These are phyloP conservation scores for Talaromyces sp. DNA, from an alignment of 2,329 filamentous ascomycete species.

Conservation along the genomic window DNA sequence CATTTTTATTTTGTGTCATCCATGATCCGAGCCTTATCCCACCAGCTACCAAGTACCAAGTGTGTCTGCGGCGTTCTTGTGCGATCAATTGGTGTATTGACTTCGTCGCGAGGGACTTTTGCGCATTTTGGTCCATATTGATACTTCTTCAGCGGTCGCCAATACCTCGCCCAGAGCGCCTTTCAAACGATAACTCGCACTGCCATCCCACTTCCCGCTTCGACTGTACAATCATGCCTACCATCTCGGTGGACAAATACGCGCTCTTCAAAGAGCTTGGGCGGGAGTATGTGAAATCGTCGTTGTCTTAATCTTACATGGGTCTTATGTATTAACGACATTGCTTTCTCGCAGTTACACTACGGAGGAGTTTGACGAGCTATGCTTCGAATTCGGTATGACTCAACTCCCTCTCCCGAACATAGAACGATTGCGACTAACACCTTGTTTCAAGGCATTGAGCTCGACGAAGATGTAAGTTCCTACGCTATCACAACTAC, in stretches of 20 bases:
- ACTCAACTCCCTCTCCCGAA: slow-evolving; percentile 19
- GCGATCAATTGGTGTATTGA: neutral
- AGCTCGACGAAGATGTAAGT: slow-evolving; percentile 83
- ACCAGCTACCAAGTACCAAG: neutral
- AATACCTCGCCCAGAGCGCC: neutral
- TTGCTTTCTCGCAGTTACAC: slow-evolving; percentile 62
- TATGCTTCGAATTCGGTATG: slow-evolving; percentile 94
- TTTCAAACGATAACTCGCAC: neutral
- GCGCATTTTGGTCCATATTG: neutral
- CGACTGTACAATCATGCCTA: slow-evolving; percentile 69
- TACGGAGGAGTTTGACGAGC: slow-evolving; percentile 89
- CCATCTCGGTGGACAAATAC: slow-evolving; percentile 94
- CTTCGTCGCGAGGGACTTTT: neutral
- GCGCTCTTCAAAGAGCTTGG: slow-evolving; percentile 91
- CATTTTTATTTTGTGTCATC: slow-evolving; percentile 15
- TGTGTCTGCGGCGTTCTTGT: neutral
- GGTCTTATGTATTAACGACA: slow-evolving; percentile 14
- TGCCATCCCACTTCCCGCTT: slow-evolving; percentile 19
- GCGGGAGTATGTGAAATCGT: slow-evolving; percentile 63
- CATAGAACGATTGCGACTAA: slow-evolving; percentile 33
- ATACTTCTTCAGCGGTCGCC: neutral
- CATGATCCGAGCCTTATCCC: slow-evolving; percentile 8
- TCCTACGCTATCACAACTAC: neutral
- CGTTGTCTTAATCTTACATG: neutral
- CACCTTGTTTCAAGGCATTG: slow-evolving; percentile 60